Conservation (phyloP, 495 filamentous ascomycete genomes). For the Glonium stellatum region DNA sequence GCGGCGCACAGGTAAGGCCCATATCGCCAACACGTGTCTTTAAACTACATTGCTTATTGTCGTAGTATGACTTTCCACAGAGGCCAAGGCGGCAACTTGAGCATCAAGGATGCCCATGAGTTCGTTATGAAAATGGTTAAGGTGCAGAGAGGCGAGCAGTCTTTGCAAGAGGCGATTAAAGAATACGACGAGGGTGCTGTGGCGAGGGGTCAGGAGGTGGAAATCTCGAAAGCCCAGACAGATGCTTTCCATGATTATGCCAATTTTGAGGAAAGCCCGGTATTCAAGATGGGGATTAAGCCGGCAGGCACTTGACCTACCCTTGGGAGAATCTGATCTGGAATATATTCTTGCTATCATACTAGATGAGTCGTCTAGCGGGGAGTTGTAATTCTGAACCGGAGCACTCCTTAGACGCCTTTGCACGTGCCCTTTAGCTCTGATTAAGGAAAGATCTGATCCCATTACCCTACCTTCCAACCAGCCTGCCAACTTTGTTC, state of each 20-base stretch:
- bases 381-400: no score
- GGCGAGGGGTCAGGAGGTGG: conserved; percentile 3
- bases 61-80: no score
- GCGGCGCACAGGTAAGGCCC: conserved; percentile 2
- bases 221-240: not conserved
- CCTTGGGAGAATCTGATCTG: no score
- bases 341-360: no score
- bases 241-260: conserved; percentile 1
- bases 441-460: no score
- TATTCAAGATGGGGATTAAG: conserved; percentile 4
- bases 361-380: no score
- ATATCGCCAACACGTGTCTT: not conserved
- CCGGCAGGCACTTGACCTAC: not conserved
- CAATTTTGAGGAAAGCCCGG: not conserved
- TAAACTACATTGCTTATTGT: no score
- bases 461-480: no score
- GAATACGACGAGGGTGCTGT: not conserved
- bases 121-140: not conserved
- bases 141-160: not conserved
- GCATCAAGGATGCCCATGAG: conserved; percentile 1
- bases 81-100: not conserved
- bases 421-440: no score
- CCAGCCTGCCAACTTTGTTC: no score
- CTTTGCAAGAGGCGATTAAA: not conserved
- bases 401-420: no score